Percentiles rank a stretch among this genome's conserved stretches.
These are phyloP conservation scores for Zasmidium angulare DNA, from an alignment of 2,329 filamentous ascomycete genomes.

Conservation along the genomic window DNA sequence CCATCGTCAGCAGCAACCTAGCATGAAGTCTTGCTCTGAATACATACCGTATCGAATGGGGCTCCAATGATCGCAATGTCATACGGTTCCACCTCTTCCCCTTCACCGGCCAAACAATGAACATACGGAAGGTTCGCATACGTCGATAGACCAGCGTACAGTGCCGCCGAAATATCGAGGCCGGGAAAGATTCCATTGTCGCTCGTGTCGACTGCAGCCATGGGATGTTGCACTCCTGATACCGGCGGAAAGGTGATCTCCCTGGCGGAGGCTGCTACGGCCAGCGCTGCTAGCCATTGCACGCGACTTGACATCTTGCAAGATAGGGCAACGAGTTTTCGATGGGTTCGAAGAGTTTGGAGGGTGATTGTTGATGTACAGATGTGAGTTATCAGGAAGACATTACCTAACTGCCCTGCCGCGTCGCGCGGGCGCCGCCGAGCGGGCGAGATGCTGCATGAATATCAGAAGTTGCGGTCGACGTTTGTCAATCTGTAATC, in stretches of 20 bases:
- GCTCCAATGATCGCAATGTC: conserved; percentile 53
- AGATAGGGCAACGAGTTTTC: not conserved
- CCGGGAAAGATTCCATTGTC: conserved; percentile 4
- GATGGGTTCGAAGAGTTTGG: no score
- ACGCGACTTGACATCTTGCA: not conserved
- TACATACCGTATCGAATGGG: conserved; percentile 50
- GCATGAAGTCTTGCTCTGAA: no score
- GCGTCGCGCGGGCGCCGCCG: not conserved
- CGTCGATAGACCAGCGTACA: conserved; percentile 46
- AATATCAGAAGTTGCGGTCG: not conserved
- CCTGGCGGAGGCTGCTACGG: conserved; percentile 25
- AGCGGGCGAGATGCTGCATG: not conserved
- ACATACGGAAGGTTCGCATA: conserved; percentile 52
- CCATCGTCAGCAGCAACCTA: not conserved
- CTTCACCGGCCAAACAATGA: conserved; percentile 41
- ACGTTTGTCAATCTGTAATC: not conserved
- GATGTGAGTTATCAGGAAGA: not conserved
- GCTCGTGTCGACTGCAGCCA: conserved; percentile 22
- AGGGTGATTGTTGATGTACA: not conserved
- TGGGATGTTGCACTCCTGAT: conserved; percentile 37
- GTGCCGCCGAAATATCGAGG: conserved; percentile 24
- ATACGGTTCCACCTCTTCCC: conserved; percentile 42
- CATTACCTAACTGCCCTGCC: not conserved
- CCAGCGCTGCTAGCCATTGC: not conserved
- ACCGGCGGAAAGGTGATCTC: conserved; percentile 48